A percentile compares a stretch with the other conserved stretches of the same genome.
phyloP scores from a whole-genome alignment of 129 eudicot species.

The Centella asiatica region DNA sequence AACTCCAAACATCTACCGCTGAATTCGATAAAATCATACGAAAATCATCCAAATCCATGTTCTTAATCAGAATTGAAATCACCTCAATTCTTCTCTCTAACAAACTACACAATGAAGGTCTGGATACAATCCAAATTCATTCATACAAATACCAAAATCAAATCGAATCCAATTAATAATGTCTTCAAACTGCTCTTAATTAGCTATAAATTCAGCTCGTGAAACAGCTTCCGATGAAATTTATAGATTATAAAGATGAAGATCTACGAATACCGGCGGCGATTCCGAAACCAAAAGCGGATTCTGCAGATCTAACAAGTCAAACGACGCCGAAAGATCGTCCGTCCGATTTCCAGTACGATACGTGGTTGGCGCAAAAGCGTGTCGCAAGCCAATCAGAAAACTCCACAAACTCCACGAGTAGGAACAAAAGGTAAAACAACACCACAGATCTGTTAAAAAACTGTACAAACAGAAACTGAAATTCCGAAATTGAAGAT shows the following conservation, averaged over 20 bases:
- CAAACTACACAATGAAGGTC: not conserved
- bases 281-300: not conserved
- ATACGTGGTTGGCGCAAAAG: not conserved
- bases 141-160: not conserved
- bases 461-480: not conserved
- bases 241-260: not conserved
- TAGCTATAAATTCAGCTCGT: not conserved
- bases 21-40: constrained; percentile 47
- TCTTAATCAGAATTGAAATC: not conserved
- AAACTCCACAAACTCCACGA: not conserved
- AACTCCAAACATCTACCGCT: constrained; percentile 47
- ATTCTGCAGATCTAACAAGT: not conserved
- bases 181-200: not conserved
- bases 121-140: not conserved
- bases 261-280: not conserved
- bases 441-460: not conserved
- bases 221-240: too few relatives aligned
- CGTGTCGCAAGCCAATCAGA: not conserved
- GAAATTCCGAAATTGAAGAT: not conserved
- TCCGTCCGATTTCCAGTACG: not conserved
- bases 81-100: not conserved
- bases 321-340: not conserved
- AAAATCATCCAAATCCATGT: constrained; percentile 62
- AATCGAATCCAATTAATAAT: not conserved
- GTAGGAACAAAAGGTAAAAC: not conserved